A percentile compares a stretch with the other conserved stretches of the same genome.
Conservation (phyloP, 2,329 filamentous ascomycete species). For the Claviceps africana region DNA sequence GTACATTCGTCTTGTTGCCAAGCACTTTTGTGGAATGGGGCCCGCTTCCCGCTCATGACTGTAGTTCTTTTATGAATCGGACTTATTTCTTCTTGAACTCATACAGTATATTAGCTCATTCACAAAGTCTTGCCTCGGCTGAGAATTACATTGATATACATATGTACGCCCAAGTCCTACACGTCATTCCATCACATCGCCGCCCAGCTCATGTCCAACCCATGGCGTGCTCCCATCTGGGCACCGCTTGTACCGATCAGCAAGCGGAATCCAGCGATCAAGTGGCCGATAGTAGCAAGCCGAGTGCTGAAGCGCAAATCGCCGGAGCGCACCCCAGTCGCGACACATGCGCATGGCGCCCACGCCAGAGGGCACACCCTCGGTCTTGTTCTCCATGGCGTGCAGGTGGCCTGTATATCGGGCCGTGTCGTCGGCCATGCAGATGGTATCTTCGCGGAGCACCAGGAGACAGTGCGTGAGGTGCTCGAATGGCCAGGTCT, state of each 20-base stretch:
- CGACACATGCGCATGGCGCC: slow-evolving; percentile 15
- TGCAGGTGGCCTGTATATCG: slow-evolving; percentile 10
- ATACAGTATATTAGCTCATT: no score
- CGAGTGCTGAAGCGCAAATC: slow-evolving; percentile 11
- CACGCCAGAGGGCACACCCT: slow-evolving; percentile 8
- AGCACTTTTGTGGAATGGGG: no score
- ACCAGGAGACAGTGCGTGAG: slow-evolving; percentile 15
- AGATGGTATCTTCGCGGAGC: slow-evolving; percentile 16
- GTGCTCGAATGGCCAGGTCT: slow-evolving; percentile 1
- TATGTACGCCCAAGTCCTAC: neutral
- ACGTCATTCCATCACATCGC: neutral
- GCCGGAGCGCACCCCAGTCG: slow-evolving; percentile 14
- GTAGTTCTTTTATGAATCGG: no score
- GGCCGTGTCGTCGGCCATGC: slow-evolving; percentile 18
- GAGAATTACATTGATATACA: no score
- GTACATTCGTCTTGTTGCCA: no score
- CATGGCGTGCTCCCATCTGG: slow-evolving; percentile 3
- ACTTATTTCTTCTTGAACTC: no score
- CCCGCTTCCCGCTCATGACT: no score
- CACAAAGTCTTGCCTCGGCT: no score
- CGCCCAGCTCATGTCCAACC: neutral
- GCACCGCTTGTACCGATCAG: slow-evolving; percentile 5
- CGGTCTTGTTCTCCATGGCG: neutral
- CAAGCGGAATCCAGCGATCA: neutral
- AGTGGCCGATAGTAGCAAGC: slow-evolving; percentile 5